These are phyloP conservation scores for Ogataea parapolymorpha DNA, from an alignment of 805 yeast genomes.

Conservation along the genomic window DNA sequence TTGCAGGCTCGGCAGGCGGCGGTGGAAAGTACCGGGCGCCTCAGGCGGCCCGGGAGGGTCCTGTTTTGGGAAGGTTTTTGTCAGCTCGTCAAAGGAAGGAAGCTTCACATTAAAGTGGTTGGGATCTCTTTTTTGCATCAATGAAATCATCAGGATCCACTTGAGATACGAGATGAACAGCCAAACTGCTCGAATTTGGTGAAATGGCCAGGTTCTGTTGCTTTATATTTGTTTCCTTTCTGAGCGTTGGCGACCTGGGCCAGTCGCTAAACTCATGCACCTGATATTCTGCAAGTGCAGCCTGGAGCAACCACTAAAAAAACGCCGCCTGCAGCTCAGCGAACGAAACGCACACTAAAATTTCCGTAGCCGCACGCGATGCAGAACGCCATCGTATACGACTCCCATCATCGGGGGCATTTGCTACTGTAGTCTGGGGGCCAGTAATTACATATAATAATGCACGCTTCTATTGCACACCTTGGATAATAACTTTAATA, in stretches of 20 bases:
- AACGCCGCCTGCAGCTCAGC: not conserved
- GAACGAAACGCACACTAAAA: not conserved
- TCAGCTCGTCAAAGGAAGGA: conserved; percentile 24
- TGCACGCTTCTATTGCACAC: conserved; percentile 41
- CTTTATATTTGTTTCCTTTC: conserved; percentile 9
- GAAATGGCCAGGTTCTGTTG: not conserved
- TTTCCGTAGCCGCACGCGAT: conserved; percentile 2
- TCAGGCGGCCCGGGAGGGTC: not conserved
- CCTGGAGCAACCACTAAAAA: not conserved
- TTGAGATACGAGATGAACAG: conserved; percentile 1
- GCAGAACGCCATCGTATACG: not conserved
- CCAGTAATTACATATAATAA: not conserved
- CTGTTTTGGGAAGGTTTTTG: conserved; percentile 18
- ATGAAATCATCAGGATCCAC: conserved; percentile 9
- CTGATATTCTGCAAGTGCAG: not conserved
- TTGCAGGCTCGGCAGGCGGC: conserved; percentile 1
- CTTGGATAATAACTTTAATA: conserved; percentile 77
- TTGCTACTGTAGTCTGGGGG: not conserved
- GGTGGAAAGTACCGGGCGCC: not conserved
- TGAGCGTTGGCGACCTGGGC: not conserved
- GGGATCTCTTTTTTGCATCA: conserved; percentile 13
- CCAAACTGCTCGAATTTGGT: conserved; percentile 1
- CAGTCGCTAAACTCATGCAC: conserved; percentile 1
- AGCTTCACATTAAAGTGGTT: conserved; percentile 14
- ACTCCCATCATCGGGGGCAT: not conserved